These are phyloP conservation scores for Aurantiochytrium sp. DNA, from an alignment of 108 stramenopile genomes.

Conservation along the genomic window DNA sequence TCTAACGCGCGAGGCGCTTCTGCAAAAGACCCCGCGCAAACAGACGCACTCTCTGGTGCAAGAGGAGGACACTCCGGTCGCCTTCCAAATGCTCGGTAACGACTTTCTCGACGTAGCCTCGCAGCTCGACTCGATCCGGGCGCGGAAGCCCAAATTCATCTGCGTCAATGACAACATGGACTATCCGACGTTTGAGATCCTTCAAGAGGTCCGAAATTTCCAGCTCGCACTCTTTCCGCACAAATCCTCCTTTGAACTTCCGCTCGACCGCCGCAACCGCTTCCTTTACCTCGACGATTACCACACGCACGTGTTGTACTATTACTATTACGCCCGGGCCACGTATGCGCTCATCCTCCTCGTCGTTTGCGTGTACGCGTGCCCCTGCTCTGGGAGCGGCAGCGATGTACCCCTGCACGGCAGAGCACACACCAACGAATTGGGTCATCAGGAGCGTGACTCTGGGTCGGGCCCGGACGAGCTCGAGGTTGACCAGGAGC, in stretches of 20 bases:
- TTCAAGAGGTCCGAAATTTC: slow-evolving; percentile 32
- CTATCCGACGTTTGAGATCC: slow-evolving; percentile 30
- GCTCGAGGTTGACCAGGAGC: background rate
- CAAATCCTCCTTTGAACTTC: slow-evolving; percentile 34
- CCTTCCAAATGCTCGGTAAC: slow-evolving; percentile 56
- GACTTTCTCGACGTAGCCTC: slow-evolving; percentile 34
- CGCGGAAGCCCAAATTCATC: slow-evolving; percentile 50
- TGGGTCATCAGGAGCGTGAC: background rate
- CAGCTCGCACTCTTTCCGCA: slow-evolving; percentile 38
- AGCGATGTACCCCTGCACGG: too few relatives aligned
- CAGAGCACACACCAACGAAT: too few relatives aligned
- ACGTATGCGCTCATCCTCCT: background rate
- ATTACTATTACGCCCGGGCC: background rate
- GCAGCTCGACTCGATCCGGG: slow-evolving; percentile 50
- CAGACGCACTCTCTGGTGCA: background rate
- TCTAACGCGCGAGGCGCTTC: background rate
- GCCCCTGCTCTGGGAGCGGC: background rate
- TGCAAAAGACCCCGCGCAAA: background rate
- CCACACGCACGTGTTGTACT: background rate
- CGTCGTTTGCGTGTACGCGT: background rate
- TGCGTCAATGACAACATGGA: slow-evolving; percentile 61
- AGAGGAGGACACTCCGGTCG: slow-evolving; percentile 30
- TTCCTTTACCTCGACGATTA: slow-evolving; percentile 26
- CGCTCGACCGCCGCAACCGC: background rate
- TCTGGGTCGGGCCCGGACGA: background rate